A percentile compares a stretch with the other conserved stretches of the same genome.
Conservation (phyloP, 2,329 filamentous ascomycete genomes). For the Fonsecaea pugnacius region DNA sequence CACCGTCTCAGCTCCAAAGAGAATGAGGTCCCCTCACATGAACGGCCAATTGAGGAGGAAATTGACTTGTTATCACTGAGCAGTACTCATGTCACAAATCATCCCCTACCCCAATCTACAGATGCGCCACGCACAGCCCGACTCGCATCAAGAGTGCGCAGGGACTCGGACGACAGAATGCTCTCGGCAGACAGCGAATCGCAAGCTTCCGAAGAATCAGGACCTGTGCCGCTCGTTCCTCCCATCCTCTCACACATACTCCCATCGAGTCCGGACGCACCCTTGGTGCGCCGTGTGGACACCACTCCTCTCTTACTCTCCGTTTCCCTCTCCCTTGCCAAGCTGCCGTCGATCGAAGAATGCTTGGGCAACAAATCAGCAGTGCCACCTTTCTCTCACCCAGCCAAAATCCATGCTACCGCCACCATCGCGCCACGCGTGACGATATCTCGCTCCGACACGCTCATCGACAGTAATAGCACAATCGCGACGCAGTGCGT, state of each 20-base stretch:
- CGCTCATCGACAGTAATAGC: constrained; percentile 84
- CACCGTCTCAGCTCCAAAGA: constrained; percentile 3
- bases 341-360: constrained; percentile 70
- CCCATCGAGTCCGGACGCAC: constrained; percentile 55
- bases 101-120: constrained; percentile 23
- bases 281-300: constrained; percentile 84
- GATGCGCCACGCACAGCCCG: constrained; percentile 22
- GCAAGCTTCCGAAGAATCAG: constrained; percentile 27
- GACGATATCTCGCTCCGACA: constrained; percentile 81
- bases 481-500: constrained; percentile 84
- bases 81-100: constrained; percentile 53
- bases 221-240: constrained; percentile 31
- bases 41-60: constrained; percentile 55
- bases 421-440: constrained; percentile 78
- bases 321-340: constrained; percentile 83
- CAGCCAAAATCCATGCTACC: constrained; percentile 79
- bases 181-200: constrained; percentile 28
- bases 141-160: constrained; percentile 43
- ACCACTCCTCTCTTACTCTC: constrained; percentile 79
- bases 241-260: constrained; percentile 59
- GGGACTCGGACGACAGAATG: constrained; percentile 32
- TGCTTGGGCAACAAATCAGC: constrained; percentile 48
- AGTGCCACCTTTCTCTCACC: constrained; percentile 75
- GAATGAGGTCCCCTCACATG: constrained; percentile 41
- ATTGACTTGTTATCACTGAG: constrained; percentile 60